Evolutionary conservation across 192 early-diverging fungal species (phyloP).

Genomic region (Podila epigama): DNA sequence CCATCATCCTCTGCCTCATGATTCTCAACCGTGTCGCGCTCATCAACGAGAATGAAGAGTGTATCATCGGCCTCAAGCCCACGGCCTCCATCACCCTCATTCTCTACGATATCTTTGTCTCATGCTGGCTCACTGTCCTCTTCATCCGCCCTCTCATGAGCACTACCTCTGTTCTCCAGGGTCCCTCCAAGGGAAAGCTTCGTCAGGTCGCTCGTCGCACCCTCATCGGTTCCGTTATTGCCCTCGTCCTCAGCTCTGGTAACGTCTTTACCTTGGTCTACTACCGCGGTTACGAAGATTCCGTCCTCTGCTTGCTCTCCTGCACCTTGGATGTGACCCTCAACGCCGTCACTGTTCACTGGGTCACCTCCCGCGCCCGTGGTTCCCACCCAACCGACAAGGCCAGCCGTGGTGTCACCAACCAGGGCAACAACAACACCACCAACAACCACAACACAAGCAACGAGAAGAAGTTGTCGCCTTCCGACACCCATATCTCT

Average conservation of each 20-base stretch:
- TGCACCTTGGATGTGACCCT: conserved; percentile 58
- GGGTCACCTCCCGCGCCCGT: conserved; percentile 49
- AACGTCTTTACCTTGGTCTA: conserved; percentile 52
- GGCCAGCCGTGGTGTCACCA: conserved; percentile 12
- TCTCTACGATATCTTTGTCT: conserved; percentile 42
- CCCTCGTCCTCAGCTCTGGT: conserved; percentile 48
- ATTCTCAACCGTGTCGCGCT: conserved; percentile 26
- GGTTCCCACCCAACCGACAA: conserved; percentile 5
- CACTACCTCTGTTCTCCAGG: conserved; percentile 32
- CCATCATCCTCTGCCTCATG: conserved; percentile 30
- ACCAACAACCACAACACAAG: conserved; percentile 1
- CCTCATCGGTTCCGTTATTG: conserved; percentile 51
- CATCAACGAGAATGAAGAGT: conserved; percentile 25
- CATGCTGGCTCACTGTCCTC: conserved; percentile 36
- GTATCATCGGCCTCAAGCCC: conserved; percentile 29
- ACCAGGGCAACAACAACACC: conserved; percentile 10
- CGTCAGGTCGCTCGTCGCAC: conserved; percentile 51
- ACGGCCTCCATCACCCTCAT: conserved; percentile 29
- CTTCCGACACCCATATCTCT: conserved; percentile 35
- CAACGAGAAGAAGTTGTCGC: conserved; percentile 14
- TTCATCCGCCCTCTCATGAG: conserved; percentile 45
- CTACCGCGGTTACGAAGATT: conserved; percentile 49
- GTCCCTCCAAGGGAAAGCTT: conserved; percentile 28
- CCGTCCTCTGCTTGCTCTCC: conserved; percentile 53
- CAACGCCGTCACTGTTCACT: conserved; percentile 53